Evolutionary conservation across 352 stramenopile genomes (phyloP).

Genomic region (Thalassiosira allenii): DNA sequence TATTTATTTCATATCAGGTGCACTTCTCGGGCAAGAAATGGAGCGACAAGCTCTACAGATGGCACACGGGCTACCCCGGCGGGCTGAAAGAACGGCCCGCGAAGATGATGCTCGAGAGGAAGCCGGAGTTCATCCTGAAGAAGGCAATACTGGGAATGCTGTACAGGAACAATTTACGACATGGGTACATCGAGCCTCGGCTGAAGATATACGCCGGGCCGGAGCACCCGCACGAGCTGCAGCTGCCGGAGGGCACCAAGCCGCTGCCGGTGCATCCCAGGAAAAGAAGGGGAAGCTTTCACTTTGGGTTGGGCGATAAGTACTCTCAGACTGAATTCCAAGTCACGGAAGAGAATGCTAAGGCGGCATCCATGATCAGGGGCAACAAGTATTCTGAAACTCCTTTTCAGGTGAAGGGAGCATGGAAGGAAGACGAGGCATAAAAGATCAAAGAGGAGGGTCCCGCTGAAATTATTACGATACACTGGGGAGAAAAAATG

Average conservation of each 20-base stretch:
- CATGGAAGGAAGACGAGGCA: too few relatives aligned
- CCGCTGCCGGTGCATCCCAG: slow-evolving; percentile 59
- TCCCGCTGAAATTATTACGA: too few relatives aligned
- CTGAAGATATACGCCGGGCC: slow-evolving; percentile 96
- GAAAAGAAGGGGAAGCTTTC: slow-evolving; percentile 60
- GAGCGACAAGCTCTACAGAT: slow-evolving; percentile 97
- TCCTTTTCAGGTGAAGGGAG: too few relatives aligned
- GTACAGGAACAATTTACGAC: slow-evolving; percentile 95
- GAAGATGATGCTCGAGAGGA: slow-evolving; percentile 93
- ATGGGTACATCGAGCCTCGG: slow-evolving; percentile 92
- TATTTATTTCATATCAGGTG: slow-evolving; percentile 79
- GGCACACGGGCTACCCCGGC: slow-evolving; percentile 97
- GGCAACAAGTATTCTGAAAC: too few relatives aligned
- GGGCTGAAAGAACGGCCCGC: slow-evolving; percentile 95
- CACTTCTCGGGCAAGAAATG: slow-evolving; percentile 97
- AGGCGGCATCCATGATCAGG: too few relatives aligned
- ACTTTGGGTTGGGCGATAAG: slow-evolving; percentile 66
- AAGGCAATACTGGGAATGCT: slow-evolving; percentile 98
- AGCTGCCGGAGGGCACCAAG: slow-evolving; percentile 82
- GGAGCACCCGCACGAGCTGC: slow-evolving; percentile 90
- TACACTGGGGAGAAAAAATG: too few relatives aligned
- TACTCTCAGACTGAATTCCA: slow-evolving; percentile 58
- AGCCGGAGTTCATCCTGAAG: slow-evolving; percentile 94
- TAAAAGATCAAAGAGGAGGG: too few relatives aligned
- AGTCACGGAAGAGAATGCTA: too few relatives aligned